phyloP scores from a whole-genome alignment of 257 asterid genomes.

The Forsythia viridissima region DNA sequence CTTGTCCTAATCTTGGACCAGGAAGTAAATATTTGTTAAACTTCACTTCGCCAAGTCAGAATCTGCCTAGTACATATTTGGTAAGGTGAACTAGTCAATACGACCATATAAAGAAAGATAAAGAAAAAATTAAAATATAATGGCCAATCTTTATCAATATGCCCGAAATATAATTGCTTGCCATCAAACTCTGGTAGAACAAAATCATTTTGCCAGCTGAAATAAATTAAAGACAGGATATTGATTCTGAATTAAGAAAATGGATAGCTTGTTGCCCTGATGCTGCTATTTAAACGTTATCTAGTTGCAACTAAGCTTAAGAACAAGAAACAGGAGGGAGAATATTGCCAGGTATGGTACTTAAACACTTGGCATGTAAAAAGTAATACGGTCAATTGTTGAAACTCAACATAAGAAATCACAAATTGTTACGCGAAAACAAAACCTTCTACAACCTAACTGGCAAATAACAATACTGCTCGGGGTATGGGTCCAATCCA shows the following conservation, averaged over 20 bases:
- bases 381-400: not conserved
- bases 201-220: not conserved
- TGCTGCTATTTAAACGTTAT: not conserved
- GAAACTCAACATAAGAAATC: not conserved
- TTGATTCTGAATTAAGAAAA: not conserved
- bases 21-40: no score
- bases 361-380: not conserved
- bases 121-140: no score
- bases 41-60: no score
- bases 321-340: not conserved
- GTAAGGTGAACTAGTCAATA: no score
- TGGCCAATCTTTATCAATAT: no score
- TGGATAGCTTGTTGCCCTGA: not conserved
- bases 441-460: not conserved
- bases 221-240: no score
- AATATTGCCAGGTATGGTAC: not conserved
- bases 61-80: no score
- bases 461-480: conserved; percentile 8
- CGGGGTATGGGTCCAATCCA: no score
- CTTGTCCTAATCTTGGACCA: no score
- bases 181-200: not conserved
- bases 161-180: not conserved
- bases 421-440: not conserved
- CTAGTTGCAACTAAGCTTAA: not conserved
- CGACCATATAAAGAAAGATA: no score